Evolutionary conservation across 1,139 yeast species (phyloP), one percentile per base, ranked within the genome.

Genomic region (Pichia sp.): DNA sequence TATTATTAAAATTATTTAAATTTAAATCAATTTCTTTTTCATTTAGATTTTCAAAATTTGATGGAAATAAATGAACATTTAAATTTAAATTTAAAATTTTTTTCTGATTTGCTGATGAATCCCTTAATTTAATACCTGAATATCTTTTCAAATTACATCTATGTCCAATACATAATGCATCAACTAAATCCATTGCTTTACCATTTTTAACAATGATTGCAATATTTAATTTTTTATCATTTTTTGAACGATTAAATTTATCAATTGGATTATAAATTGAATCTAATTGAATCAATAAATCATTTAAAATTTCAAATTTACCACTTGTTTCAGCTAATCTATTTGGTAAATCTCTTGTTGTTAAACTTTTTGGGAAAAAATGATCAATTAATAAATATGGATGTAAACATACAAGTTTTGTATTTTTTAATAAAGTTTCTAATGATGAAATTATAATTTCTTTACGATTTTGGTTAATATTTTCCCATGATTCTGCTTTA

Each of bases 311-410:
- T 48, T 73, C 73, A 64, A 89, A 89, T 61, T 89, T 90, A 27
- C 97, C 97, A 60, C 95, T 82, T 4, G 94, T 82, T 42, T 83
- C 90, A 11, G 84, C 84, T 43, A 90, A 64, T 57, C 82, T 77
- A 35, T 70, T 69, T 3, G 95, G 92, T 53, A 84, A 80, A 54
- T 89, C 96, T 60, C 83, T 82, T 44, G 82, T 77, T 6, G 81
- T 72, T 48, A 90, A 67, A 51, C 83, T 82, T 59, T 86, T 87
- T 26, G 97, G 97, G 74, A 87, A 74, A 56, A 85, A 84, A 61
- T 87, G 95, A 51, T 81, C 83, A 43, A 90, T 87, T 44, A 92
- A 66, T 41, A 90, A 66, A 58, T 84, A 90, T 1, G 97, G 97
- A 63, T 92, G 98, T 0, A 92, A 79, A 30, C 94, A 80, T 4